Percentiles rank a stretch among this genome's conserved stretches.
These are phyloP conservation scores for Furculomyces boomerangus DNA, from an alignment of 371 early-diverging fungal genomes.

Conservation along the genomic window DNA sequence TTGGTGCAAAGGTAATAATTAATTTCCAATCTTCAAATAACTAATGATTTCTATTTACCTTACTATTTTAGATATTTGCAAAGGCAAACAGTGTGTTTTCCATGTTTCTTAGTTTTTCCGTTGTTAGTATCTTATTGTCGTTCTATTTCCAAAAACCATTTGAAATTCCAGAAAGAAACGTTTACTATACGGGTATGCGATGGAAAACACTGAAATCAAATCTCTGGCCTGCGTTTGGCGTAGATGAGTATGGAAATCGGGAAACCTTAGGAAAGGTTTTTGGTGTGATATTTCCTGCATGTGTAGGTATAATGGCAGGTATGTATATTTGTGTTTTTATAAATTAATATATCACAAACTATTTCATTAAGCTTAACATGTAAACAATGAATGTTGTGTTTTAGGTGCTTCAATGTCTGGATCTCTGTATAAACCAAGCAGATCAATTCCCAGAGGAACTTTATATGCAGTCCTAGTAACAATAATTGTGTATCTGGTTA, in stretches of 20 bases:
- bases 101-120: conserved; percentile 27
- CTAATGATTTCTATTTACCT: background rate
- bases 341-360: background rate
- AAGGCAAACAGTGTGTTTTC: conserved; percentile 29
- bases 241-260: conserved; percentile 19
- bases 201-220: conserved; percentile 31
- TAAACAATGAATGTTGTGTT: background rate
- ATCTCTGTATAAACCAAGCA: conserved; percentile 35
- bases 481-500: conserved; percentile 26
- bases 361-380: background rate
- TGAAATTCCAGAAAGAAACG: conserved; percentile 20
- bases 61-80: conserved; percentile 22
- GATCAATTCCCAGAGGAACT: conserved; percentile 42
- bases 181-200: conserved; percentile 32
- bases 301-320: conserved; percentile 43
- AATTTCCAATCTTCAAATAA: background rate
- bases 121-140: conserved; percentile 28
- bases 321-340: too few relatives aligned
- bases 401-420: conserved; percentile 36
- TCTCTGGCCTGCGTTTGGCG: conserved; percentile 30
- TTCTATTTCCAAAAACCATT: conserved; percentile 30
- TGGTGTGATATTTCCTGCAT: conserved; percentile 41
- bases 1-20: conserved; percentile 14
- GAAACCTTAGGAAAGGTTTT: conserved; percentile 29
- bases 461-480: conserved; percentile 33